Base-by-base conservation (phyloP, 2,329 filamentous ascomycete species). In the Colletotrichum higginsianum region DNA sequence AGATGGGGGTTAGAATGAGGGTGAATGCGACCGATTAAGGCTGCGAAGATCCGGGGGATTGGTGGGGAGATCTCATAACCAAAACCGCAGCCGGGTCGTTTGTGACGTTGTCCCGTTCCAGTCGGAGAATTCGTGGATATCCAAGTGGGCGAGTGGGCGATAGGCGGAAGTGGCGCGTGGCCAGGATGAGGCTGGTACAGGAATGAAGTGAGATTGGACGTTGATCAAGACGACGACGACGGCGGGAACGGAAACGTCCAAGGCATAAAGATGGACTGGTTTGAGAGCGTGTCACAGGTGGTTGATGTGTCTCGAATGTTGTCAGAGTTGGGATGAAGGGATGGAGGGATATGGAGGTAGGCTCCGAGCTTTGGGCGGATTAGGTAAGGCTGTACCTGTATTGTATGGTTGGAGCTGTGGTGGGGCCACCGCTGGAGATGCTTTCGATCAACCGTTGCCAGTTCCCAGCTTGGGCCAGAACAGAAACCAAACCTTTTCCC, bases 251-350 rank as follows among this genome's bases (percentile, higher is more conserved):
- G 47, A 63, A 68, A 69, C 40, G 60, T 55, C 55, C 53, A 64
- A 53, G 65, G 69, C 69, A 72, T 72, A 55, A 72, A 55, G 42
- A 57, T 60, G 65, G 46, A 23, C n/a, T 55, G 60, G 69, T 72
- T 72, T 72, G 66, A 58, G 66, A 71, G 23, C 63, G 53, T 69
- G 66, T 72, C 53, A 72, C 69, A 72, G 66, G 60, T 60, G 69
- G 60, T 50, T 55, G 53, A 61, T 72, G 69, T 72, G 69, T 69
- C 53, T 72, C 69, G 66, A 52, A 60, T 69, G 65, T 53, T 30
- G 65, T 72, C 69, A 60, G 66, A 69, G 60, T 64, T 72, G 60
- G 58, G 66, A 72, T 55, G 60, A 56, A 68, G 69, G 50, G 58
- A 64, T 38, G 35, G 9, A 38, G 8, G 35, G 35, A 38, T 38